Evolutionary conservation across 176 grass and related monocot species (phyloP), one percentile per base, ranked within the genome.

Genomic region (Raddia distichophylla): DNA sequence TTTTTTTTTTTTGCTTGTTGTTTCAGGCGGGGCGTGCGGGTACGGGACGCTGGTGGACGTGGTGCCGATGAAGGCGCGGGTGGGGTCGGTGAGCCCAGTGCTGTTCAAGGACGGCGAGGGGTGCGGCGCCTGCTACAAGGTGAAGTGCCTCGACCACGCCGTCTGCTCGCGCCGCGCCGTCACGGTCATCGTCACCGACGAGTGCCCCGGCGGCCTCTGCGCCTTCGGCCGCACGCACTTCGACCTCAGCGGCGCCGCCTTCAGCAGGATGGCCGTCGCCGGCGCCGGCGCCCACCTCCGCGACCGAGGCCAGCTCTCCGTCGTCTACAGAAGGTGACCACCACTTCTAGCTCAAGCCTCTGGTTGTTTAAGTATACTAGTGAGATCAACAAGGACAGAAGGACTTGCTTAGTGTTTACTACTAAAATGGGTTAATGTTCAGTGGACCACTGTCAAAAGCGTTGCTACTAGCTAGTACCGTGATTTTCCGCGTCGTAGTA

Each of bases 61-160:
- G 79, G 83, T 90, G 79, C 96, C 96, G 73, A 71, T 91, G 86
- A 91, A 90, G 81, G 89, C 96, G 35, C 80, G 96, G 56, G 96
- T 99, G 33, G 96, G 96, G 45, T 94, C 96, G 71, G 96, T 95
- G 79, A 99, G 91, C 82, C 96, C 93, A 34, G 73, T 90, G 77
- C 93, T 99, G 86, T 99, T 99, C 85, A 99, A 99, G 77, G 82
- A 19, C 48, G 96, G 96, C 35, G 93, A 99, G 75, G 96, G 96
- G 49, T 99, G 93, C 85, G 93, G 96, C 83, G 96, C 93, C 50
- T 99, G 96, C 87, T 99, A 95, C 89, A 99, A 99, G 87, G 96
- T 99, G 4, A 82, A 80, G 84, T 99, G 96, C 89, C 75, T 99
- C 42, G 96, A 99, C 87, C 79, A 17, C 10, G 40, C 64, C 68